A percentile compares a stretch with the other conserved stretches of the same genome.
These are phyloP conservation scores for Solanum medicagineum DNA, from an alignment of 257 asterid genomes.

Conservation along the genomic window DNA sequence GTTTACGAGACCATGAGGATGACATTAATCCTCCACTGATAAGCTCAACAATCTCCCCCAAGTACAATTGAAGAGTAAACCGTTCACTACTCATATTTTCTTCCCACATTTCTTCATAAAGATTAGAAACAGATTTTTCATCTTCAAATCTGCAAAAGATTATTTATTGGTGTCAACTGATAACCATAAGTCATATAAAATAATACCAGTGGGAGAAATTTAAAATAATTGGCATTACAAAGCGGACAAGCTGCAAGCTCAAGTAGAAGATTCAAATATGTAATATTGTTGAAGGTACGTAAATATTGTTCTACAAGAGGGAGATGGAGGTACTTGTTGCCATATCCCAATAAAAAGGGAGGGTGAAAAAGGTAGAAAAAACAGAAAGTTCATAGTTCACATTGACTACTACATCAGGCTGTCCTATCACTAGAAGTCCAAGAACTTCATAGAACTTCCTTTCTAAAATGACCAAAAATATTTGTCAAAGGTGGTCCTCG, in stretches of 20 bases:
- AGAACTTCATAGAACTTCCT: background rate
- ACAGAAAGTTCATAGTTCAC: background rate
- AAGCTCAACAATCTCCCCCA: slow-evolving; percentile 78
- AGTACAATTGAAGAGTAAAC: slow-evolving; percentile 68
- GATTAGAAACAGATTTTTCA: slow-evolving; percentile 67
- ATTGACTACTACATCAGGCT: background rate
- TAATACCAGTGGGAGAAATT: background rate
- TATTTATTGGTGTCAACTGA: background rate
- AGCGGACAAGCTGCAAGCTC: background rate
- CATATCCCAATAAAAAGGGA: background rate
- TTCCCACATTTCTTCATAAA: slow-evolving; percentile 93
- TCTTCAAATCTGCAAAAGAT: slow-evolving; percentile 72
- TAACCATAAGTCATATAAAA: background rate
- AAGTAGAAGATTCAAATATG: background rate
- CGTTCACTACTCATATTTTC: slow-evolving; percentile 94
- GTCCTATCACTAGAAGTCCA: background rate
- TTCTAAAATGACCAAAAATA: background rate
- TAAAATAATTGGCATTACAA: background rate
- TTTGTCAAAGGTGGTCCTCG: background rate
- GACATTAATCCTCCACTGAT: slow-evolving; percentile 61
- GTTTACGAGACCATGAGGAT: slow-evolving; percentile 94
- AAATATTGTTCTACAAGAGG: background rate
- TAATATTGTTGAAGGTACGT: background rate
- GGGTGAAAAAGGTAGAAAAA: background rate
- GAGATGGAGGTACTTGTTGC: background rate